A percentile compares a stretch with the other conserved stretches of the same genome.
Conservation (phyloP, 441 rosid genomes). For the Biscutella auriculata region DNA sequence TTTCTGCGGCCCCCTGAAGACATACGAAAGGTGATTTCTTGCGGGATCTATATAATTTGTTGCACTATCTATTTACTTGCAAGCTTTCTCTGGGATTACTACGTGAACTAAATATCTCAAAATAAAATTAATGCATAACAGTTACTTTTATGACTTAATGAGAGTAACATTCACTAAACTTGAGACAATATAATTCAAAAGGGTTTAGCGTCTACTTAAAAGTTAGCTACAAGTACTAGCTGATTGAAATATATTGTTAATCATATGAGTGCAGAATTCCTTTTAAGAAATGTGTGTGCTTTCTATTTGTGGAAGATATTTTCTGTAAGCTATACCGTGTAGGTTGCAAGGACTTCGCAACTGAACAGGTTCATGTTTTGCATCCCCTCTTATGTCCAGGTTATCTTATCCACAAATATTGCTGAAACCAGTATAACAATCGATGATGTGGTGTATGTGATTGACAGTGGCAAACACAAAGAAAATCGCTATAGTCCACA, state of each 20-base stretch:
- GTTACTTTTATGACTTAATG: not conserved
- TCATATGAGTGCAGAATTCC: not conserved
- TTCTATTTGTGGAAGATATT: not conserved
- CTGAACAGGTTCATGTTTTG: constrained; percentile 1
- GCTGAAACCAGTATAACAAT: constrained; percentile 94
- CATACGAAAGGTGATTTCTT: constrained; percentile 59
- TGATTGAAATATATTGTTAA: not conserved
- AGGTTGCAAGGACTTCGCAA: not conserved
- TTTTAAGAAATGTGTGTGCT: not conserved
- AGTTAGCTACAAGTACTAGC: too few species aligned
- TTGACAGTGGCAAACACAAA: constrained; percentile 92
- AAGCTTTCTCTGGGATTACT: not conserved
- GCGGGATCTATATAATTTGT: not conserved
- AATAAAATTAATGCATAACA: not conserved
- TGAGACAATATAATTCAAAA: not conserved
- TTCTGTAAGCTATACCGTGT: not conserved
- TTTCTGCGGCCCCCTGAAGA: constrained; percentile 65
- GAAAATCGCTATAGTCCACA: constrained; percentile 87
- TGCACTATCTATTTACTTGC: constrained; percentile 6
- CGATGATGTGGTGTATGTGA: constrained; percentile 87
- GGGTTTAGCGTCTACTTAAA: not conserved
- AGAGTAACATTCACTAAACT: not conserved
- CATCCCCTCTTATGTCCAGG: constrained; percentile 31
- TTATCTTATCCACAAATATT: constrained; percentile 83
- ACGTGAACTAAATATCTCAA: not conserved